Conservation (phyloP, 192 early-diverging fungal genomes). For the Gonapodya prolifera region DNA sequence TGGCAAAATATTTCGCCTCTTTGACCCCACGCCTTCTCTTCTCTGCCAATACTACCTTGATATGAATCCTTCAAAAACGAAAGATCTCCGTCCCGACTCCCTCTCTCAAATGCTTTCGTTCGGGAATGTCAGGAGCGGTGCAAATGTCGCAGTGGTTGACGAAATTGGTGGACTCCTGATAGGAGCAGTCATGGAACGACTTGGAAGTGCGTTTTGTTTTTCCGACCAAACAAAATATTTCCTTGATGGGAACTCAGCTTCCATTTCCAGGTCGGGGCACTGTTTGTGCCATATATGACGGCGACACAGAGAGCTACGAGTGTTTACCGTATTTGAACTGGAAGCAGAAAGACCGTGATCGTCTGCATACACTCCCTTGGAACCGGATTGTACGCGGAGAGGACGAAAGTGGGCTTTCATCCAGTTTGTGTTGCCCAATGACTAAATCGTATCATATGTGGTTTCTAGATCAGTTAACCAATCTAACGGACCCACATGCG, state of each 20-base stretch:
- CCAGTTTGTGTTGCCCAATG: too few relatives aligned
- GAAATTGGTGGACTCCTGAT: slow-evolving; percentile 80
- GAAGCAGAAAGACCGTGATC: slow-evolving; percentile 27
- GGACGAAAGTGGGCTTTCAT: slow-evolving; percentile 40
- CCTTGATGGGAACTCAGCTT: slow-evolving; percentile 16
- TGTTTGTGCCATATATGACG: slow-evolving; percentile 61
- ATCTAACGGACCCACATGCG: too few relatives aligned
- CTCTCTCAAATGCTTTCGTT: slow-evolving; percentile 77
- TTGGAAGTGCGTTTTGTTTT: slow-evolving; percentile 18
- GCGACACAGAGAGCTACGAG: slow-evolving; percentile 59
- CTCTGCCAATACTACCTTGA: slow-evolving; percentile 65
- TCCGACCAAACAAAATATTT: neutral
- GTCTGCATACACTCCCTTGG: slow-evolving; percentile 59
- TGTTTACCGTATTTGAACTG: slow-evolving; percentile 68
- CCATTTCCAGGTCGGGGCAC: slow-evolving; percentile 25
- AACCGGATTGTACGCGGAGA: slow-evolving; percentile 40
- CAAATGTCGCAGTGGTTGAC: slow-evolving; percentile 68
- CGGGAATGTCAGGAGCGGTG: slow-evolving; percentile 56
- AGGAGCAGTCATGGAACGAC: slow-evolving; percentile 67
- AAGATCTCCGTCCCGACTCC: slow-evolving; percentile 72
- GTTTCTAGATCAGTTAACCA: too few relatives aligned
- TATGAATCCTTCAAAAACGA: slow-evolving; percentile 68
- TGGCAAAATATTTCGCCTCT: slow-evolving; percentile 62
- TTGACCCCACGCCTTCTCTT: slow-evolving; percentile 64
- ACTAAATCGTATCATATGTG: too few relatives aligned